These are phyloP conservation scores for Leccinum pellstonianum DNA, from an alignment of 768 basidiomycete genomes.

Conservation along the genomic window DNA sequence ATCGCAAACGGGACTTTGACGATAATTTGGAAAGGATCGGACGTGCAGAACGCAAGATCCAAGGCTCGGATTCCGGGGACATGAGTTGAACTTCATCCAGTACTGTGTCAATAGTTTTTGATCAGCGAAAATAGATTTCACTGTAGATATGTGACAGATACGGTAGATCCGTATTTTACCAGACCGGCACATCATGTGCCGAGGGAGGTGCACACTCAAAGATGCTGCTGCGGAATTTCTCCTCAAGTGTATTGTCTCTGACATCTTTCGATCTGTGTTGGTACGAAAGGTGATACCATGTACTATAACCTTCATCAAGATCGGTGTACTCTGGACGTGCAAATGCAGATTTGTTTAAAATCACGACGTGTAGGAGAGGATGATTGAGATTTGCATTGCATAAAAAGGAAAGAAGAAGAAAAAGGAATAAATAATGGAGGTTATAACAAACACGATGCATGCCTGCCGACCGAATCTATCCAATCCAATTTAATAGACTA, in stretches of 20 bases:
- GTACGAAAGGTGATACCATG: no score
- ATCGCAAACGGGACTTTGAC: constrained; percentile 84
- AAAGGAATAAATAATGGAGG: background rate
- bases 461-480: background rate
- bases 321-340: no score
- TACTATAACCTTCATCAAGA: no score
- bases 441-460: background rate
- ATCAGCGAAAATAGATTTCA: background rate
- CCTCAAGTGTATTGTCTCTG: no score
- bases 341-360: no score
- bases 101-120: background rate
- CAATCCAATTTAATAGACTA: background rate
- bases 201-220: no score
- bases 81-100: background rate
- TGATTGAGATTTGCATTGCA: background rate
- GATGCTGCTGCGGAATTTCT: no score
- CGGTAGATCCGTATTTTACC: constrained; percentile 6
- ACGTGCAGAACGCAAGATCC: constrained; percentile 62
- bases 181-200: background rate
- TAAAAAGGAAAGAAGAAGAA: background rate
- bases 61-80: constrained; percentile 37
- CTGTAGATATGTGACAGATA: background rate
- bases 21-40: constrained; percentile 90
- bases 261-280: no score
- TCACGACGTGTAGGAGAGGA: no score